Evolutionary conservation across 208 protist species (phyloP), one percentile per base, ranked within the genome.

Genomic region (Porcisia deanei): DNA sequence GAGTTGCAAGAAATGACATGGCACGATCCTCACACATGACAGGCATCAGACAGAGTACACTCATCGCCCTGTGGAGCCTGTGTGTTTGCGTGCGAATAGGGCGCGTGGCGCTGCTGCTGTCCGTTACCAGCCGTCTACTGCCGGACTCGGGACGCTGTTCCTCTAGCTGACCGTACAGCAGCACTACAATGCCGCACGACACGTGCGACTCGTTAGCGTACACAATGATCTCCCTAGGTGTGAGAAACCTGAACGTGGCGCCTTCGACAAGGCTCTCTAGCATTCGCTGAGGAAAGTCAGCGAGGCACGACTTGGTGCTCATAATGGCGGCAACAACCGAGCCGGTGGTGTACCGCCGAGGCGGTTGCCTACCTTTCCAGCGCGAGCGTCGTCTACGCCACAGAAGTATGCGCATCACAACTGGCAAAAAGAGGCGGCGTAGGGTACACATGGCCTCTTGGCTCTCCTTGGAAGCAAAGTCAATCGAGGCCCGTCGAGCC

Each of bases 1-100:
- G 65, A 12, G 89, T 89, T 30, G 71, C 30, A 34, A 94, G 78
- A 58, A 74, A 84, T 30, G 86, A 90, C 30, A 69, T 69, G 12
- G 85, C 84, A 58, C 83, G 83, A 78, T 97, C 93, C 77, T 92
- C 91, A 79, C 91, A 96, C 71, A 97, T 85, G 43, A 97, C 89
- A 34, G 89, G 75, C 70, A 84, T 71, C 37, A 89, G 84, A 75
- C 90, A 94, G 39, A 97, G 67, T 25, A 94, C 87, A 34, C 84
- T 81, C 37, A 79, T 88, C 14, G 88, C 88, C 55, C 79, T 71
- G 59, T 88, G 87, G 43, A 77, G 47, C 25, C 87, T 76, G 22
- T 74, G 71, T 16, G 76, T 65, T 52, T 88, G 79, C 39, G 86
- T 70, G 77, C 75, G 75, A 45, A 89, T 77, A 20, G 85, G 83